These are phyloP conservation scores for Odontarrhena argentea DNA, from an alignment of 345 rosid species.

Conservation along the genomic window DNA sequence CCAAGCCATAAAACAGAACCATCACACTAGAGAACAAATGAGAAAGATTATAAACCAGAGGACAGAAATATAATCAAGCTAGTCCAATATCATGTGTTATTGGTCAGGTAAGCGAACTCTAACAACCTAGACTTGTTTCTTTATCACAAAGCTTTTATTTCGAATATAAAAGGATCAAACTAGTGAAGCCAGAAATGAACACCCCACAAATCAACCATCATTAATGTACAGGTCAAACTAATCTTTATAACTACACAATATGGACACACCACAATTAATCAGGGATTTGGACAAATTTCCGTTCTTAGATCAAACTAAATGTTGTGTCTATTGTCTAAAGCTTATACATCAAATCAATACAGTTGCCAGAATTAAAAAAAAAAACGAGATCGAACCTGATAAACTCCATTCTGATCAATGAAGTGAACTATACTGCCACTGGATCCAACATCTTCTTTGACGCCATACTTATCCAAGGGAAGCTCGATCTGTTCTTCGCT, in stretches of 20 bases:
- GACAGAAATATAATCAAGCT: constrained; percentile 4
- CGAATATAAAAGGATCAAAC: neutral
- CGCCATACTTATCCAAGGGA: constrained; percentile 54
- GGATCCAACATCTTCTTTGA: constrained; percentile 43
- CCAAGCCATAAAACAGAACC: constrained; percentile 3
- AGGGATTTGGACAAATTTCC: neutral
- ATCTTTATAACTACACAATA: too few species aligned
- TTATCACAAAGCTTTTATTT: neutral
- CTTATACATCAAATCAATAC: neutral
- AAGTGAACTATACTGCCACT: constrained; percentile 59
- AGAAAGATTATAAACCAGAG: neutral
- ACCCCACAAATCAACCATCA: constrained; percentile 7
- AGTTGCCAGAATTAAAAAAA: neutral
- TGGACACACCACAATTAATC: too few species aligned
- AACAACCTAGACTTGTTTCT: neutral
- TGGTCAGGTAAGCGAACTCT: too few species aligned
- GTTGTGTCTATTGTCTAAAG: too few species aligned
- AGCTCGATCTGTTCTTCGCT: constrained; percentile 67
- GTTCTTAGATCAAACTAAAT: constrained; percentile 2
- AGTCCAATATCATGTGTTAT: neutral
- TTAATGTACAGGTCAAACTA: too few species aligned
- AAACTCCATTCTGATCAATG: constrained; percentile 48
- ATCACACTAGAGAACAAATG: too few species aligned
- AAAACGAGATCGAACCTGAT: constrained; percentile 49
- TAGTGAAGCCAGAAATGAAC: constrained; percentile 18